Base-by-base conservation (phyloP, 768 basidiomycete species). In the Dacryopinax primogenitus region DNA sequence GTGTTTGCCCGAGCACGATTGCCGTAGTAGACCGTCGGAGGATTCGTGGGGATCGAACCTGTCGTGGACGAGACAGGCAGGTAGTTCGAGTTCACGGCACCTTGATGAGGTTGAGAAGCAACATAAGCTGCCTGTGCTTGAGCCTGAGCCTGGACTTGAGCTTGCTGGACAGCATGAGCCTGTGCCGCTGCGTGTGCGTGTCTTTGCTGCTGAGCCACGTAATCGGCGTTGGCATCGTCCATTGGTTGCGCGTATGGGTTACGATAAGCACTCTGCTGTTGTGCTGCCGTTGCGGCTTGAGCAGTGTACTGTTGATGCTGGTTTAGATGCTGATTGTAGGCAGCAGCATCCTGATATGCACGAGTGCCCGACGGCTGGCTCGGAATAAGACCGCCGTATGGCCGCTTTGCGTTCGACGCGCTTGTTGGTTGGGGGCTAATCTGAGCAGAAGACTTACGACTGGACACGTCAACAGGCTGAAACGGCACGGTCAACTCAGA, bases 291-390 rank as follows among this genome's bases (percentile, higher is more conserved):
- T 71, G 90, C 88, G 12, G 86, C 86, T 73, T 92, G 90, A 1
- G 90, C 90, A 3, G 88, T 92, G 72, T 90, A 92, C 9, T 86
- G 86, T 75, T 99, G 95, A 70, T 97, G 95, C 73, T 94, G 92
- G 13, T 86, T 87, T 26, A 95, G 83, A 71, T 95, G 95, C 67
- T 95, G 92, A 69, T 93, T 92, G 78, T 99, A 99, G 1, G 87
- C 78, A 7, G 92, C 91, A 0, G 95, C 93, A 73, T 97, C 94
- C 70, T 88, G 88, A 72, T 88, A 95, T 4, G 91, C 87, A 58
- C 92, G 79, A 23, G 87, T 85, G 12, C 88, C 87, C 73, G 92
- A 90, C 7, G 86, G 86, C 69, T 92, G 87, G n/a, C 88, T 88
- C 1, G 90, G 87, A 12, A 95, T 87, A 18, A 97, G 81, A 9